Conservation (phyloP, 2,329 filamentous ascomycete species). For the Polychaeton citri region DNA sequence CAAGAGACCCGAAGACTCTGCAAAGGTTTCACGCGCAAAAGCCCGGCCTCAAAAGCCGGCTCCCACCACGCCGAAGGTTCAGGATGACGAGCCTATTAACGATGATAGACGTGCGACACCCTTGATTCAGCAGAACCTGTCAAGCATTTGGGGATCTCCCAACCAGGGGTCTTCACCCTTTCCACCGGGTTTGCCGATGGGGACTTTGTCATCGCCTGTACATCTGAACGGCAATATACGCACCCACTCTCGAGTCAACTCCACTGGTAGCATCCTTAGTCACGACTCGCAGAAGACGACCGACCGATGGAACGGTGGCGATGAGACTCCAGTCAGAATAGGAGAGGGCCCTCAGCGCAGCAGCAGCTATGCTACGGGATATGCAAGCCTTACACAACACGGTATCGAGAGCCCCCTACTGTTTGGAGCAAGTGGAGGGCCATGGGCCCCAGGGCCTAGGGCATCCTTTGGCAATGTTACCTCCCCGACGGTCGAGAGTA, state of each 20-base stretch:
- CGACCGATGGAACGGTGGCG: not conserved
- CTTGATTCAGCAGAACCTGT: constrained; percentile 13
- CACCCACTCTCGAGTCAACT: constrained; percentile 29
- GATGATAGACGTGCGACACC: constrained; percentile 1
- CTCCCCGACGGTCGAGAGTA: not conserved
- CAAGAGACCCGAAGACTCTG: constrained; percentile 19
- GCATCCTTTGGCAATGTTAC: not conserved
- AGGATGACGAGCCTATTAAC: not conserved
- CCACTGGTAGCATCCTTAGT: constrained; percentile 28
- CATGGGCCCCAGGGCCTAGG: constrained; percentile 14
- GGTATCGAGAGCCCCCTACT: constrained; percentile 28
- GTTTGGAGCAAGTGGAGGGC: constrained; percentile 25
- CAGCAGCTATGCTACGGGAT: constrained; percentile 2
- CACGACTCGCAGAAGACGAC: constrained; percentile 10
- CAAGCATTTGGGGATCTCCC: constrained; percentile 13
- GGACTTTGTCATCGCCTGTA: constrained; percentile 15
- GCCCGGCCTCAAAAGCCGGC: constrained; percentile 13
- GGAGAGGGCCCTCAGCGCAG: not conserved
- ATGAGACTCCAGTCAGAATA: not conserved
- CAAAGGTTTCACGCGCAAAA: constrained; percentile 22
- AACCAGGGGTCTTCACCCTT: constrained; percentile 14
- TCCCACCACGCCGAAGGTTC: constrained; percentile 1
- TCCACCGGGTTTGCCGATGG: constrained; percentile 19
- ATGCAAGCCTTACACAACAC: constrained; percentile 7
- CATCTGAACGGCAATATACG: constrained; percentile 7